A percentile compares a stretch with the other conserved stretches of the same genome.
Conservation (phyloP, 768 basidiomycete genomes). For the Coprinopsis marcescibilis region DNA sequence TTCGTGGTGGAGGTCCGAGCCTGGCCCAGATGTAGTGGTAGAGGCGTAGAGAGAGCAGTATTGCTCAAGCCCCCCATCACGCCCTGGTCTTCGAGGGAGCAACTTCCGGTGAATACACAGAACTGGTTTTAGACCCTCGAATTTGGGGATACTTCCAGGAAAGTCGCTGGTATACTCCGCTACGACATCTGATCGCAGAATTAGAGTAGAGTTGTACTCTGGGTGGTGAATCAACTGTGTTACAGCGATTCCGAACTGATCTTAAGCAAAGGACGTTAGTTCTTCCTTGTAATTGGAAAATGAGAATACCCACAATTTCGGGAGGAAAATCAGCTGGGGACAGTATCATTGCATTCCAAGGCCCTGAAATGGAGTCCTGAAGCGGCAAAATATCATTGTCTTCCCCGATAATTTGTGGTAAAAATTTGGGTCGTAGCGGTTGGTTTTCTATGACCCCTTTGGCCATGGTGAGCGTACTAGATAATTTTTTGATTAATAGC, state of each 20-base stretch:
- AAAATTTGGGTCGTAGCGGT: too few relatives aligned
- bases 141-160: constrained; percentile 26
- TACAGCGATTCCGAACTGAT: constrained; percentile 67
- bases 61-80: constrained; percentile 73
- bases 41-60: constrained; percentile 66
- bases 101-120: constrained; percentile 60
- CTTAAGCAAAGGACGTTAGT: too few relatives aligned
- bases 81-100: constrained; percentile 70
- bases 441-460: too few relatives aligned
- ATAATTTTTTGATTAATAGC: too few relatives aligned
- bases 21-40: constrained; percentile 4
- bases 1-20: too few relatives aligned
- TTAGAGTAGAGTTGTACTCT: constrained; percentile 89
- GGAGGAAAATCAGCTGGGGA: too few relatives aligned
- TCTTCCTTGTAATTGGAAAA: too few relatives aligned
- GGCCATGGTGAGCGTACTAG: too few relatives aligned
- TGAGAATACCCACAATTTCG: too few relatives aligned
- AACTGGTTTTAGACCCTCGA: constrained; percentile 34
- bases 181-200: constrained; percentile 75
- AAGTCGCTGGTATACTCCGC: constrained; percentile 31
- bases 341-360: neutral
- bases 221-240: constrained; percentile 80
- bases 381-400: too few relatives aligned
- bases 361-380: too few relatives aligned
- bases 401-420: too few relatives aligned